Evolutionary conservation across 495 filamentous ascomycete genomes (phyloP).

Genomic region (Trichoderma asperelloides): DNA sequence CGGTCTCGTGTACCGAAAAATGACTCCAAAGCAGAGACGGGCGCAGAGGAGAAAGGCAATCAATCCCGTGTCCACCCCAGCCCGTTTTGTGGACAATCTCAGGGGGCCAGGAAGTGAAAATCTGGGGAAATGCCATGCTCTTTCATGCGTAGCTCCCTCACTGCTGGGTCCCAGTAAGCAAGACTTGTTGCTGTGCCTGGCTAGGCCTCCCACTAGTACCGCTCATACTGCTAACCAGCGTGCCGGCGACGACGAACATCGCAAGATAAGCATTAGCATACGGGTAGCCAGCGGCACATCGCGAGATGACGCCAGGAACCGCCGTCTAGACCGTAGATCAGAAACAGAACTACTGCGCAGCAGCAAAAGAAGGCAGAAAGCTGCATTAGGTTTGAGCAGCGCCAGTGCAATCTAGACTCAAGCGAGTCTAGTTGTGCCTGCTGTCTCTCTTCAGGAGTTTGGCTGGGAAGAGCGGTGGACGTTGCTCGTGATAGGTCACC

Average conservation of each 20-base stretch:
- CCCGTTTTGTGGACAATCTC: neutral
- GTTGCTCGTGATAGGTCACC: neutral
- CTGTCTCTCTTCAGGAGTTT: neutral
- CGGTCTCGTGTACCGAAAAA: neutral
- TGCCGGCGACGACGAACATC: neutral
- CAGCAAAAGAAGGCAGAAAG: neutral
- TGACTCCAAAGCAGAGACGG: neutral
- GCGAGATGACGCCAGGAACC: neutral
- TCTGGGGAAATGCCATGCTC: slow-evolving; percentile 6
- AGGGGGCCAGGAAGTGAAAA: neutral
- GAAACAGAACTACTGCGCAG: neutral
- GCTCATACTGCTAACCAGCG: neutral
- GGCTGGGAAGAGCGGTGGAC: slow-evolving; percentile 3
- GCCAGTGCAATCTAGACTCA: neutral
- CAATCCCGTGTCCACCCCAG: neutral
- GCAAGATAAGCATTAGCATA: neutral
- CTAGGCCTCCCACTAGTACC: neutral
- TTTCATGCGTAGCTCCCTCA: neutral
- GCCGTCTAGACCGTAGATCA: neutral
- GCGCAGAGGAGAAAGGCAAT: neutral
- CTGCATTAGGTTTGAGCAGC: neutral
- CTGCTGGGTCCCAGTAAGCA: neutral
- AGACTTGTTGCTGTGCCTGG: neutral
- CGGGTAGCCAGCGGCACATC: neutral
- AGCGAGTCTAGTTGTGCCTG: neutral